Base-by-base conservation (phyloP, 768 basidiomycete genomes). In the Strobilomyces confusus region DNA sequence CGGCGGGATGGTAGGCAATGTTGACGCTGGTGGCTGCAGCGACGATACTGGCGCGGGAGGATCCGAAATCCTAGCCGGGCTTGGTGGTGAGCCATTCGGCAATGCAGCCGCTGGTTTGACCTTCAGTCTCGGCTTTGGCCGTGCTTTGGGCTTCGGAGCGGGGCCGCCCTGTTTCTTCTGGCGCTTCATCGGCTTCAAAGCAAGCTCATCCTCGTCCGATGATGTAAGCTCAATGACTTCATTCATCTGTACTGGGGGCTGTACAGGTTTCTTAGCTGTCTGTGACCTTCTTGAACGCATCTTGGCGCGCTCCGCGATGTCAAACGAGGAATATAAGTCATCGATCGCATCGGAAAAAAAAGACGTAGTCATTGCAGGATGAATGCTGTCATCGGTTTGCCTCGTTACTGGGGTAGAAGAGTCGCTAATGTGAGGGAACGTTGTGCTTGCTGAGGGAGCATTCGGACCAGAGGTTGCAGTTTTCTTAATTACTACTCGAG, bases 281-380 rank as follows among this genome's bases (percentile, higher is more conserved):
- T 56, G 60, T 9, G 69, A 49, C 20, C 64, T 72, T 22, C 80
- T 69, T 51, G 77, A 72, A 17, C 81, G 80, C 66, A 73, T 80
- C 60, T 83, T 83, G 45, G 81, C 78, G 17, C 81, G 74, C 38
- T 83, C 81, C n/a, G 81, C 81, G 23, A 82, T 81, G 56, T 66
- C 76, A 40, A 71, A 59, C 6, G 63, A 60, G 42, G 58, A 63
- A 34, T 63, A 62, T 25, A 26, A 34, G 36, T 69, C 66, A 0
- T 50, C 63, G 9, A 44, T n/a, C 2, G 12, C n/a, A 12, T 54
- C 58, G 7, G 59, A 55, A 29, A 58, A 26, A 32, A 19, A 41
- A n/a, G 67, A 56, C 1, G 57, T 44, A 8, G 42, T 9, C 1
- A 59, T 53, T n/a, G 51, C 56, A 50, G 59, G 48, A 37, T 44